Evolutionary conservation across 768 basidiomycete genomes (phyloP).

Genomic region (Pleurotus pulmonarius): DNA sequence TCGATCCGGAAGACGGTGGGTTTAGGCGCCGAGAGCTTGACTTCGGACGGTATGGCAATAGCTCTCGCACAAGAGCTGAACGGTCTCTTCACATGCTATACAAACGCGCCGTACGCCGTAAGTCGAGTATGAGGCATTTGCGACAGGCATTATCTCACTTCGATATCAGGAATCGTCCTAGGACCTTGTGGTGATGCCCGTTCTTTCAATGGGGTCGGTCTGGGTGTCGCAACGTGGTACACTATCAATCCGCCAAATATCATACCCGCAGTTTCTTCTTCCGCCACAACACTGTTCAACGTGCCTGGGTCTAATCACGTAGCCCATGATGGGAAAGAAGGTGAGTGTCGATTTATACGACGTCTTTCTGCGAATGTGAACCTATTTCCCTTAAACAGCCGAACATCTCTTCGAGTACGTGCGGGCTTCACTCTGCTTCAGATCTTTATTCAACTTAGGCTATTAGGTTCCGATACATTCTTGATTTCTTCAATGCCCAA

Average conservation of each 20-base stretch:
- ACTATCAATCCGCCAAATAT: not conserved
- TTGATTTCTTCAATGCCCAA: not conserved
- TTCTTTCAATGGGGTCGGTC: not conserved
- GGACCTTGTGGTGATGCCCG: not conserved
- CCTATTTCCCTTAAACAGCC: not conserved
- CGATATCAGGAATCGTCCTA: not conserved
- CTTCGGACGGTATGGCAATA: not conserved
- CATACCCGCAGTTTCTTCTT: not conserved
- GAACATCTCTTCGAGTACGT: slow-evolving; percentile 1
- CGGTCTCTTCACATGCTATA: not conserved
- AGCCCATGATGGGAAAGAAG: not conserved
- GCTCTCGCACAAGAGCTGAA: not conserved
- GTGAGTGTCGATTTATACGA: not conserved
- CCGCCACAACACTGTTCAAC: not conserved
- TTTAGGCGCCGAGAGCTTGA: not conserved
- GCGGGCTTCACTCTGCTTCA: not conserved
- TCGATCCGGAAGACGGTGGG: not conserved
- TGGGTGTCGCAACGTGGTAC: not conserved
- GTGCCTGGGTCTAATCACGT: not conserved
- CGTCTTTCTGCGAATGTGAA: not conserved
- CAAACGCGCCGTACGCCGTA: not conserved
- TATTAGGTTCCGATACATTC: slow-evolving; percentile 2
- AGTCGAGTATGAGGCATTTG: not conserved
- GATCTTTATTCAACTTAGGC: not conserved
- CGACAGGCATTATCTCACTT: not conserved